A percentile compares a stretch with the other conserved stretches of the same genome.
phyloP scores from a whole-genome alignment of 441 rosid genomes.

The Raphanus hybrid region DNA sequence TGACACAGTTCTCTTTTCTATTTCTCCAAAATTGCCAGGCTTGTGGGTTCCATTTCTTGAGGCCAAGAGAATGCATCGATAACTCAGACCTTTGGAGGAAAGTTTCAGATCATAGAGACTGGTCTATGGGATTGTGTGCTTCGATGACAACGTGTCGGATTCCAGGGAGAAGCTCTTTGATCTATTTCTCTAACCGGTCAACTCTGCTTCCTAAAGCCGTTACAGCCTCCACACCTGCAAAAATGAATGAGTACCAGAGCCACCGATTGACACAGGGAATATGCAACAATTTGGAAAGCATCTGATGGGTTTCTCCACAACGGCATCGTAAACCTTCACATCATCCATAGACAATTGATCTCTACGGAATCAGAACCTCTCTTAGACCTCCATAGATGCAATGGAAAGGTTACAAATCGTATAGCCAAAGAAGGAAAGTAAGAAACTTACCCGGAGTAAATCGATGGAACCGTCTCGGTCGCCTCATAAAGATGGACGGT shows the following conservation, averaged over 20 bases:
- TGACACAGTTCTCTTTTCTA: background rate
- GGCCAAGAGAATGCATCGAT: slow-evolving; percentile 15
- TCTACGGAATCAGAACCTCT: slow-evolving; percentile 31
- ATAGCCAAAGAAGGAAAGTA: background rate
- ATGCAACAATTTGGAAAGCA: slow-evolving; percentile 32
- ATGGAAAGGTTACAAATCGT: background rate
- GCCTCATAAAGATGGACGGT: too few relatives aligned
- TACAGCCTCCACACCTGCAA: too few relatives aligned
- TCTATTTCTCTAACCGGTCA: too few relatives aligned
- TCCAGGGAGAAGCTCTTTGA: too few relatives aligned
- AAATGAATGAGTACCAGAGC: background rate
- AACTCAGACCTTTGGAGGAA: background rate
- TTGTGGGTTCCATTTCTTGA: slow-evolving; percentile 25
- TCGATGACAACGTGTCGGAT: too few relatives aligned
- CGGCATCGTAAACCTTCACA: slow-evolving; percentile 81
- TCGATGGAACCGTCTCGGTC: too few relatives aligned
- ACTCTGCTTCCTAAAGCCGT: too few relatives aligned
- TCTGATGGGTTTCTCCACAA: slow-evolving; percentile 59
- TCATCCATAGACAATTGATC: slow-evolving; percentile 69
- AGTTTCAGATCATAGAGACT: background rate
- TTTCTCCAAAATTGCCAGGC: background rate
- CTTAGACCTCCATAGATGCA: background rate
- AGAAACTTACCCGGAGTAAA: slow-evolving; percentile 45
- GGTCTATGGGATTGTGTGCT: too few relatives aligned
- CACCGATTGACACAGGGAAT: background rate